phyloP scores from a whole-genome alignment of 306 rosid species.

The Ziziphus jujuba region DNA sequence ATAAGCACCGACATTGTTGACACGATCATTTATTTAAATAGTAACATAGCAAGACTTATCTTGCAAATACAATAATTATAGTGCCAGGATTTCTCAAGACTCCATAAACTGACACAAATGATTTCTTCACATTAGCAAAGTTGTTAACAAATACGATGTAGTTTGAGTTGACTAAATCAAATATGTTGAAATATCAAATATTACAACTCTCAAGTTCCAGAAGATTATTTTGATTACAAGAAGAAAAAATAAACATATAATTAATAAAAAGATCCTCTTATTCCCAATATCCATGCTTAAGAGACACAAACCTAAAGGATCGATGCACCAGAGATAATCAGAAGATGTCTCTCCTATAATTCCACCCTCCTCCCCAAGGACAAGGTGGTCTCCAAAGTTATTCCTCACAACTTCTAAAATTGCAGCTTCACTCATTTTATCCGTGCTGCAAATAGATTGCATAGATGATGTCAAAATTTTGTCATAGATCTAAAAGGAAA shows the following conservation, averaged over 20 bases:
- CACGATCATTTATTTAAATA: too few relatives aligned
- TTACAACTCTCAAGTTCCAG: background rate
- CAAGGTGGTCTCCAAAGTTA: conserved; percentile 76
- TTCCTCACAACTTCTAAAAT: conserved; percentile 67
- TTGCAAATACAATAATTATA: too few relatives aligned
- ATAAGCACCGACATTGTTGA: too few relatives aligned
- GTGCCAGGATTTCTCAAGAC: too few relatives aligned
- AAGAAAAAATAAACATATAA: background rate
- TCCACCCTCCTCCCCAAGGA: conserved; percentile 99
- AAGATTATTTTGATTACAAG: background rate
- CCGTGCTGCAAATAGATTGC: conserved; percentile 63
- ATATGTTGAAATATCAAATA: too few relatives aligned
- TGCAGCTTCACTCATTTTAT: conserved; percentile 92
- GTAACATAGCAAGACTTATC: too few relatives aligned
- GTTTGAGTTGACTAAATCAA: too few relatives aligned
- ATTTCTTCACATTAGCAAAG: too few relatives aligned
- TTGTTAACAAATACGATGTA: too few relatives aligned
- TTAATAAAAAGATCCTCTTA: background rate
- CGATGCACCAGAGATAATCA: conserved; percentile 98
- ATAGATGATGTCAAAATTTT: background rate
- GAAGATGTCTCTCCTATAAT: conserved; percentile 82
- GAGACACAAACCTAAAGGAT: conserved; percentile 78
- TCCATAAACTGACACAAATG: too few relatives aligned
- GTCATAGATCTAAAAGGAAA: background rate
- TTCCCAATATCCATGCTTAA: background rate